Conservation (phyloP, 2,329 filamentous ascomycete species). For the Elsinoe perseae region DNA sequence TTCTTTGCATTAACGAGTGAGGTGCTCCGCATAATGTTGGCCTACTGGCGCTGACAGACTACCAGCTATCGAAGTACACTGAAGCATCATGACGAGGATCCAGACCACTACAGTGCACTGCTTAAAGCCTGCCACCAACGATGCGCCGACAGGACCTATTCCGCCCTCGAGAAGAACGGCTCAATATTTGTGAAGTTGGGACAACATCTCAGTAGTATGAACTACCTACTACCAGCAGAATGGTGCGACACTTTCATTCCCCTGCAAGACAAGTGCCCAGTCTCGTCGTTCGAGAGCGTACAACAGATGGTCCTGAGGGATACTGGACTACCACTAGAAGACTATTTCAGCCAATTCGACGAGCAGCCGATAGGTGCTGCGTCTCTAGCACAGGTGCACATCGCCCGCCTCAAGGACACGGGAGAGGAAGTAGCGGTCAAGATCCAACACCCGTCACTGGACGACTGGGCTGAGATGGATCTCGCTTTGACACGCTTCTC, state of each 20-base stretch:
- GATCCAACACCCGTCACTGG: slow-evolving; percentile 83
- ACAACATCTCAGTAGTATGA: slow-evolving; percentile 92
- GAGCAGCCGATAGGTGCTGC: slow-evolving; percentile 78
- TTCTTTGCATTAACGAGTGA: slow-evolving; percentile 83
- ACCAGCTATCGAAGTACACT: slow-evolving; percentile 78
- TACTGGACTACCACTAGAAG: slow-evolving; percentile 67
- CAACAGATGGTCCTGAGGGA: slow-evolving; percentile 78
- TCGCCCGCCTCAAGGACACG: slow-evolving; percentile 72
- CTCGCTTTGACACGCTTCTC: slow-evolving; percentile 79
- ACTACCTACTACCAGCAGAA: slow-evolving; percentile 81
- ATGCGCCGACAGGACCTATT: slow-evolving; percentile 80
- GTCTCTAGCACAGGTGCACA: slow-evolving; percentile 87
- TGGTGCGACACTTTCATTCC: slow-evolving; percentile 96
- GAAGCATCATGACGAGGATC: slow-evolving; percentile 58
- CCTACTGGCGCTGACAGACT: background rate
- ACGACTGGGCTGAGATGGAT: slow-evolving; percentile 85
- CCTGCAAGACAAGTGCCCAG: slow-evolving; percentile 88
- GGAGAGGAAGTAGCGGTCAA: slow-evolving; percentile 91
- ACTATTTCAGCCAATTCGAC: slow-evolving; percentile 82
- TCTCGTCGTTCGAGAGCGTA: slow-evolving; percentile 82
- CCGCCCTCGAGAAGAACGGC: slow-evolving; percentile 87
- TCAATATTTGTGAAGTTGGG: slow-evolving; percentile 98
- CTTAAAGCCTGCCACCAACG: slow-evolving; percentile 82
- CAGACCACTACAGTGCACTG: slow-evolving; percentile 55
- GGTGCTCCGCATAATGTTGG: slow-evolving; percentile 24